A percentile compares a stretch with the other conserved stretches of the same genome.
phyloP scores from a whole-genome alignment of 2,329 filamentous ascomycete species.

The Colletotrichum higginsianum region DNA sequence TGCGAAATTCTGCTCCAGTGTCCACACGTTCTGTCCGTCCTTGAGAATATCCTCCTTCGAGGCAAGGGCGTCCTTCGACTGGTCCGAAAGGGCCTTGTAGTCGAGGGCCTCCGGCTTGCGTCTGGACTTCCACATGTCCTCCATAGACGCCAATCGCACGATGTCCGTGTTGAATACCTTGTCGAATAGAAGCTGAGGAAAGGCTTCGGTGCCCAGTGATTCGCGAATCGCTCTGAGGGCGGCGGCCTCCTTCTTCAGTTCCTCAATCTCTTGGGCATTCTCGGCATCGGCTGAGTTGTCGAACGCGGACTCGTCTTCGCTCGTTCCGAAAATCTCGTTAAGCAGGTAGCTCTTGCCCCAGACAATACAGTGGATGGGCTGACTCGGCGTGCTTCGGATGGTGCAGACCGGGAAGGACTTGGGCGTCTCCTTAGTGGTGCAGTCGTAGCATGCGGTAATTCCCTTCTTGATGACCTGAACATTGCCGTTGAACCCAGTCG shows the following conservation, averaged over 20 bases:
- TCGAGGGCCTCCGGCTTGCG: conserved; percentile 80
- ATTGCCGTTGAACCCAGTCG: conserved; percentile 97
- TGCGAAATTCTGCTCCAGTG: conserved; percentile 83
- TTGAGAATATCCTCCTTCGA: conserved; percentile 68
- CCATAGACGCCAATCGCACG: conserved; percentile 84
- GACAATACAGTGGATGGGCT: conserved; percentile 98
- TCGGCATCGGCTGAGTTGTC: conserved; percentile 86
- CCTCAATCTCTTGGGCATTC: conserved; percentile 89
- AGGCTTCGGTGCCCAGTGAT: conserved; percentile 83
- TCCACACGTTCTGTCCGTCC: conserved; percentile 85
- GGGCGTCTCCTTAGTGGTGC: conserved; percentile 88
- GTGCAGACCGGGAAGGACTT: conserved; percentile 98
- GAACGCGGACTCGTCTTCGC: conserved; percentile 87
- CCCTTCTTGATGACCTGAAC: conserved; percentile 97
- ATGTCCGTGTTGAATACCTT: conserved; percentile 95
- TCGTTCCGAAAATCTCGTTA: conserved; percentile 93
- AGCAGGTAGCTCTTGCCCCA: conserved; percentile 98
- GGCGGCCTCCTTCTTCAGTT: conserved; percentile 86
- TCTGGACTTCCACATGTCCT: conserved; percentile 96
- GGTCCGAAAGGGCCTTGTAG: conserved; percentile 73
- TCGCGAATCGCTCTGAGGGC: conserved; percentile 87
- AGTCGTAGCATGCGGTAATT: conserved; percentile 96
- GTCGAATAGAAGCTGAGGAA: conserved; percentile 86
- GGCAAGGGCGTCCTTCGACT: conserved; percentile 65
- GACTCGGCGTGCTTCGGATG: conserved; percentile 94